Percentiles rank a stretch among this genome's conserved stretches.
Evolutionary conservation across 2,329 filamentous ascomycete genomes (phyloP).

Genomic region (Phyllachora maydis): DNA sequence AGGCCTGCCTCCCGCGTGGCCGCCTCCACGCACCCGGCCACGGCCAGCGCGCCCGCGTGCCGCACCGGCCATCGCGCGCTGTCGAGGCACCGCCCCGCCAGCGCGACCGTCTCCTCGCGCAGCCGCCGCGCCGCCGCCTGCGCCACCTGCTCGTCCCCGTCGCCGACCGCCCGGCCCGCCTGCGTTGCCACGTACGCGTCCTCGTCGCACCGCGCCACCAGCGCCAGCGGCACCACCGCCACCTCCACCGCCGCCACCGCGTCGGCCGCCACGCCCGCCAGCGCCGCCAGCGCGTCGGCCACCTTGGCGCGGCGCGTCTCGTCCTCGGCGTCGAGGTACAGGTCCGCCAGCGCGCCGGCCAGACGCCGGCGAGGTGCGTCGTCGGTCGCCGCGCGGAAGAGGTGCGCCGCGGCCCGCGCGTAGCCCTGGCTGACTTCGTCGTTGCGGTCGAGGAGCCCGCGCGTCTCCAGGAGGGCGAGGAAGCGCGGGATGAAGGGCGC

Average conservation of each 20-base stretch:
- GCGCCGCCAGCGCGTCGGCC: conserved; percentile 62
- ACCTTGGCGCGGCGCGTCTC: conserved; percentile 53
- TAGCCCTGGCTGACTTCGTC: conserved; percentile 85
- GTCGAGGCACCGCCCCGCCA: conserved; percentile 49
- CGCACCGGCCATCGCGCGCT: conserved; percentile 80
- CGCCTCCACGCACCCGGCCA: conserved; percentile 51
- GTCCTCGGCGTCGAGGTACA: conserved; percentile 72
- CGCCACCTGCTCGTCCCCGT: conserved; percentile 81
- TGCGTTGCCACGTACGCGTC: conserved; percentile 60
- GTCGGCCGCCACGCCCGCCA: conserved; percentile 76
- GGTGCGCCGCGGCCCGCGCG: conserved; percentile 68
- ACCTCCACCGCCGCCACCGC: conserved; percentile 62
- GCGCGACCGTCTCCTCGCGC: conserved; percentile 55
- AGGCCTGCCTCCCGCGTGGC: conserved; percentile 37
- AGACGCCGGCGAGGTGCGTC: conserved; percentile 28
- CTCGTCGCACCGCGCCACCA: conserved; percentile 69
- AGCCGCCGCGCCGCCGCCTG: conserved; percentile 74
- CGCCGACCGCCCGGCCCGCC: no score
- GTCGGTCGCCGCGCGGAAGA: conserved; percentile 40
- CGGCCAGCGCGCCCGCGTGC: conserved; percentile 65
- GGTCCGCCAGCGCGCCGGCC: conserved; percentile 31
- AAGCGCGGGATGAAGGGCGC: conserved; percentile 56
- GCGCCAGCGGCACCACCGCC: conserved; percentile 66
- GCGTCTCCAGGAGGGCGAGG: conserved; percentile 57
- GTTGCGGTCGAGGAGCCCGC: conserved; percentile 77